Evolutionary conservation across 1,139 yeast genomes (phyloP).

Genomic region (Petasospora fabianii): DNA sequence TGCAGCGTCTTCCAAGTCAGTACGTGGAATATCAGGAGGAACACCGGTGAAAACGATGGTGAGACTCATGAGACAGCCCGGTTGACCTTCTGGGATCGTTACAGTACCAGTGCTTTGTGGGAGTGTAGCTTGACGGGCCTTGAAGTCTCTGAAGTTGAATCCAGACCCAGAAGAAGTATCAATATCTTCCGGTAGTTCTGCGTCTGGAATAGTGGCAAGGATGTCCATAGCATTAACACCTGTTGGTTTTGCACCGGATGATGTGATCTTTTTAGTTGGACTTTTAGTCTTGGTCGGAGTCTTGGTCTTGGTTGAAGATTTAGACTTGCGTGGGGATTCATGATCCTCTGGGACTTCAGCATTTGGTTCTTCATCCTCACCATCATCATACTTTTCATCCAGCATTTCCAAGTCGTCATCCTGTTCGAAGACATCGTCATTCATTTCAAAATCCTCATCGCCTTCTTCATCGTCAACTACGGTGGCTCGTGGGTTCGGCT

Average conservation of each 20-base stretch:
- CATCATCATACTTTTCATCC: constrained; percentile 5
- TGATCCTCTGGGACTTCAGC: no score
- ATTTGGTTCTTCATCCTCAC: constrained; percentile 9
- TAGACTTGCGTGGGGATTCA: constrained; percentile 5
- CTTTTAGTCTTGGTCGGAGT: constrained; percentile 4
- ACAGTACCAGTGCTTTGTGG: constrained; percentile 29
- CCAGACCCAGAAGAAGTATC: constrained; percentile 39
- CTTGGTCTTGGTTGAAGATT: constrained; percentile 4
- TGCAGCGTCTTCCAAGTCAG: constrained; percentile 70
- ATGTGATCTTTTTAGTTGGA: constrained; percentile 1
- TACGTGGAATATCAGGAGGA: constrained; percentile 74
- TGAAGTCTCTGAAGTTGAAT: constrained; percentile 50
- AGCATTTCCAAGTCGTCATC: neutral
- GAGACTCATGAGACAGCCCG: constrained; percentile 79
- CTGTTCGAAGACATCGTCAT: neutral
- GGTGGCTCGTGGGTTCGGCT: constrained; percentile 4
- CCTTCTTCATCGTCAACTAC: constrained; percentile 17
- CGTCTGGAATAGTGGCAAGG: constrained; percentile 62
- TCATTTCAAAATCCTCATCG: constrained; percentile 16
- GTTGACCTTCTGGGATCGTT: constrained; percentile 70
- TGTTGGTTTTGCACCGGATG: constrained; percentile 4
- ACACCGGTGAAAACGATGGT: constrained; percentile 94
- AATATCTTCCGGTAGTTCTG: constrained; percentile 56
- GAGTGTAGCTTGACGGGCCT: constrained; percentile 40
- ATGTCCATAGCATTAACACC: constrained; percentile 47